Percentiles rank a stretch among this genome's conserved stretches.
These are phyloP conservation scores for Alternaria tenuissima DNA, from an alignment of 2,329 filamentous ascomycete genomes.

Conservation along the genomic window DNA sequence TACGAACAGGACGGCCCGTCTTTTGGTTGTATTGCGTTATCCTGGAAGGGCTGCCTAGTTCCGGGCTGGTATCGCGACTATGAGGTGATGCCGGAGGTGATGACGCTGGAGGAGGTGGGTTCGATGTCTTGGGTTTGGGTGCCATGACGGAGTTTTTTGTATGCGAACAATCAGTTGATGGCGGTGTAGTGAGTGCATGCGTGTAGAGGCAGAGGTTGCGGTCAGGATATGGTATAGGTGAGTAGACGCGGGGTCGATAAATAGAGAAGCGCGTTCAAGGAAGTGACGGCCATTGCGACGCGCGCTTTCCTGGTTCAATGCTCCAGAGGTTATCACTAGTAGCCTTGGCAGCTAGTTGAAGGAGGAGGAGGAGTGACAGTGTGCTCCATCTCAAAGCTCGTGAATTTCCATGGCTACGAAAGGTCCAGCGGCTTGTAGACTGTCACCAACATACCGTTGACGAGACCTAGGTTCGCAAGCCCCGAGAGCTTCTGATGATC, in stretches of 20 bases:
- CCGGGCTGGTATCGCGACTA: constrained; percentile 30
- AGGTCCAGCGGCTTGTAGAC: not conserved
- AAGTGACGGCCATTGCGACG: constrained; percentile 11
- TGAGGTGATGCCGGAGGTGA: not conserved
- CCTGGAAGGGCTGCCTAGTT: constrained; percentile 40
- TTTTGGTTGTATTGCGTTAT: constrained; percentile 48
- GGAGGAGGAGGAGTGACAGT: constrained; percentile 6
- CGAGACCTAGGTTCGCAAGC: not conserved
- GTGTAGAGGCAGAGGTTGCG: constrained; percentile 11
- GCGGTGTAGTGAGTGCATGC: constrained; percentile 9
- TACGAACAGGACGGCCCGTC: constrained; percentile 56
- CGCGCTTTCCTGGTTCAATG: constrained; percentile 8
- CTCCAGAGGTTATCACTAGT: not conserved
- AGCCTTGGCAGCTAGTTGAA: constrained; percentile 16
- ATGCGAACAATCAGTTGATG: not conserved
- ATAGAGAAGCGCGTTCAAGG: not conserved
- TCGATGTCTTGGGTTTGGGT: not conserved
- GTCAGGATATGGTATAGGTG: constrained; percentile 1
- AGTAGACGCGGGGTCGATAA: not conserved
- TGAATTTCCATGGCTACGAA: not conserved
- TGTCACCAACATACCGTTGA: not conserved
- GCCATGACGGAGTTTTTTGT: constrained; percentile 1
- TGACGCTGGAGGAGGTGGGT: constrained; percentile 4
- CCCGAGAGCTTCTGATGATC: not conserved
- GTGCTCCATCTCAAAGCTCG: not conserved